Evolutionary conservation across 2,329 filamentous ascomycete genomes (phyloP).

Genomic region (Sporothrix pseudoabietina): DNA sequence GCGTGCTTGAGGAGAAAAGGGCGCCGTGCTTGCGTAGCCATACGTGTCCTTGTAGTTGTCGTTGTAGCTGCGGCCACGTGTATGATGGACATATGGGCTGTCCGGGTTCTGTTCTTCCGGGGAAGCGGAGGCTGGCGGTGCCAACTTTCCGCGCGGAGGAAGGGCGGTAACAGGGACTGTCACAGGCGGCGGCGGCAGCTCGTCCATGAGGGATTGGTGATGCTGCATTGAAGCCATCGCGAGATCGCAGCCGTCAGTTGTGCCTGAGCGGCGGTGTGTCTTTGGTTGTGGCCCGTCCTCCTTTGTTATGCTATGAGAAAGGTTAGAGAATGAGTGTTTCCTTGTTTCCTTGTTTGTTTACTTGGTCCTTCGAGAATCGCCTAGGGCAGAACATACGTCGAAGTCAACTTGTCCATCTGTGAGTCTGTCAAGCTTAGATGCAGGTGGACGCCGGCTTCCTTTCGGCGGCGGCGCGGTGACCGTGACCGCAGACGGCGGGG

Average conservation of each 20-base stretch:
- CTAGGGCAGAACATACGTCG: slow-evolving; percentile 43
- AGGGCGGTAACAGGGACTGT: background rate
- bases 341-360: no score
- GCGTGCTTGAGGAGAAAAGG: slow-evolving; percentile 1
- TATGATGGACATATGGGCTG: background rate
- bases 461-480: slow-evolving; percentile 42
- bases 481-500: slow-evolving; percentile 38
- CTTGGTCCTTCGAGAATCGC: background rate
- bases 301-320: background rate
- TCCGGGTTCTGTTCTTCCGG: background rate
- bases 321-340: background rate
- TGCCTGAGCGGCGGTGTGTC: slow-evolving; percentile 2
- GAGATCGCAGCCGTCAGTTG: background rate
- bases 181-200: background rate
- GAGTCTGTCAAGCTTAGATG: slow-evolving; percentile 53
- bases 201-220: background rate
- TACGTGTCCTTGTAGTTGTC: background rate
- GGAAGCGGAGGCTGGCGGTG: background rate
- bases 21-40: slow-evolving; percentile 7
- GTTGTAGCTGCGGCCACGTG: background rate
- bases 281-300: slow-evolving; percentile 16
- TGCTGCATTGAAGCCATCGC: background rate
- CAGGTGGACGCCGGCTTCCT: slow-evolving; percentile 48
- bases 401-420: slow-evolving; percentile 52
- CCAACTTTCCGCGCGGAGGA: background rate